Evolutionary conservation across 140 eudicot species (phyloP).

Genomic region (Anethum foeniculum): DNA sequence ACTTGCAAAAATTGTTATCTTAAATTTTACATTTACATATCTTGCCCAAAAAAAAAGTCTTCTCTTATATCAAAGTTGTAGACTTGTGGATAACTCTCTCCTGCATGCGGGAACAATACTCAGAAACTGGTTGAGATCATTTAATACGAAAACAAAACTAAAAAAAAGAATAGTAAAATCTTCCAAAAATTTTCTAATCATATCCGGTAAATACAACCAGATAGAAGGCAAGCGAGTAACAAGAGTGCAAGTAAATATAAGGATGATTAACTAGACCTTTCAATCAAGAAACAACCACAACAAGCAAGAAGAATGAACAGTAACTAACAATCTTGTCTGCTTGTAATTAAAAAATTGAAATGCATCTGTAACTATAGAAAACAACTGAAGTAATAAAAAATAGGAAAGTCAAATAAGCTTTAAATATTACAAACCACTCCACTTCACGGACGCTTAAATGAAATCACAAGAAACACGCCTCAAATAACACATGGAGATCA

Average conservation of each 20-base stretch:
- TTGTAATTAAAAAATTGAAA: neutral
- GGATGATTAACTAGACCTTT: neutral
- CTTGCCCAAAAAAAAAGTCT: neutral
- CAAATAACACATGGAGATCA: neutral
- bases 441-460: neutral
- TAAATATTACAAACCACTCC: neutral
- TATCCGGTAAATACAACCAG: neutral
- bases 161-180: neutral
- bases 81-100: neutral
- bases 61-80: neutral
- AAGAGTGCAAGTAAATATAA: neutral
- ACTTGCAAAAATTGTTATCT: neutral
- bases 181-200: no score
- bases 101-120: constrained; percentile 9
- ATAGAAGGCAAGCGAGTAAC: neutral
- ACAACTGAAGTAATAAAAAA: neutral
- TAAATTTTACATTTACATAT: neutral
- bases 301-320: neutral
- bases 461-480: neutral
- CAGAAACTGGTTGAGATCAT: neutral
- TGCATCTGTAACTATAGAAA: neutral
- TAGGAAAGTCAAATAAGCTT: neutral
- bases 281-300: no score
- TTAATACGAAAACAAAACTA: neutral
- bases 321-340: no score